A percentile compares a stretch with the other conserved stretches of the same genome.
phyloP scores from a whole-genome alignment of 305 asterid genomes.

The Rubia peregrina region DNA sequence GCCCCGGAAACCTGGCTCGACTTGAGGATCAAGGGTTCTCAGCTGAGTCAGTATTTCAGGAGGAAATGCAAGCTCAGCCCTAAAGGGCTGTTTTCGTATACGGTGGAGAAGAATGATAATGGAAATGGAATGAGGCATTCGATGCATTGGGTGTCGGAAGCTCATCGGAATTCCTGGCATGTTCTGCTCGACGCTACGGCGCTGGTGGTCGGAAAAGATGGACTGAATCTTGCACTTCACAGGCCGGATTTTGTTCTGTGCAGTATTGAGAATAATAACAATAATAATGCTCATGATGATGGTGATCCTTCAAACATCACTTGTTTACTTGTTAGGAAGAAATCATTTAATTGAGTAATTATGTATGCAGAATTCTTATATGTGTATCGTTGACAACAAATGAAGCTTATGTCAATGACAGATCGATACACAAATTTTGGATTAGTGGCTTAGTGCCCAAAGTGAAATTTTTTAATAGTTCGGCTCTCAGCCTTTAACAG shows the following conservation, averaged over 20 bases:
- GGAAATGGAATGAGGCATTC: constrained; percentile 39
- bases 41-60: constrained; percentile 61
- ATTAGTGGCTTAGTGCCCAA: no score
- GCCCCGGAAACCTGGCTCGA: constrained; percentile 72
- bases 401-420: no score
- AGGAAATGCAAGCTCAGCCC: constrained; percentile 60
- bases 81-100: constrained; percentile 54
- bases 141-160: constrained; percentile 78
- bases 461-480: no score
- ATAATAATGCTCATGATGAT: constrained; percentile 21
- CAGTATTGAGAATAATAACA: constrained; percentile 30
- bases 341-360: constrained; percentile 39
- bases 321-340: constrained; percentile 55
- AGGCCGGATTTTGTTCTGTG: constrained; percentile 67
- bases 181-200: constrained; percentile 60
- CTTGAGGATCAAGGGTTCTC: constrained; percentile 72
- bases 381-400: neutral
- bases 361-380: neutral
- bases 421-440: no score
- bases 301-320: constrained; percentile 37
- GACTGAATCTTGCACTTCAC: constrained; percentile 54
- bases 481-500: no score
- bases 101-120: constrained; percentile 32
- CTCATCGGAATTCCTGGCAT: constrained; percentile 71
- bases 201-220: constrained; percentile 47